Percentiles rank a stretch among this genome's conserved stretches.
These are phyloP conservation scores for Neodidymelliopsis sp. DNA, from an alignment of 2,329 filamentous ascomycete species.

Conservation along the genomic window DNA sequence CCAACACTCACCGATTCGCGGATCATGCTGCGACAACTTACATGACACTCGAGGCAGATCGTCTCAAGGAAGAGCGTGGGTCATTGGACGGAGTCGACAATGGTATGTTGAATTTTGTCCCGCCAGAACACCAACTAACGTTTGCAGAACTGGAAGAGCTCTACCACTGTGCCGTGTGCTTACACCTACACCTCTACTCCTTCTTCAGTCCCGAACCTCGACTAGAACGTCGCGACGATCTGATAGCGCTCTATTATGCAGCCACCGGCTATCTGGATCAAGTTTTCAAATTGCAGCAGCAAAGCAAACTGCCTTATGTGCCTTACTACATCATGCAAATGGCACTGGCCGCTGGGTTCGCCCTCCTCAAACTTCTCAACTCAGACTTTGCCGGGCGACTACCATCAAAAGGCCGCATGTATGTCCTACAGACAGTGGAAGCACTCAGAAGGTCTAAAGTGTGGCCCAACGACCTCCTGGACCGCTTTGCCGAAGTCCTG, in stretches of 20 bases:
- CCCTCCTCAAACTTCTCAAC: conserved; percentile 77
- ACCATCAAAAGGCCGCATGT: conserved; percentile 69
- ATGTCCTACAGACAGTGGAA: conserved; percentile 75
- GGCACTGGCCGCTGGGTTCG: conserved; percentile 81
- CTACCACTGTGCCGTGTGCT: conserved; percentile 74
- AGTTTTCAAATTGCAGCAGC: conserved; percentile 60
- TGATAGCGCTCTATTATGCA: conserved; percentile 78
- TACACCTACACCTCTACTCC: conserved; percentile 79
- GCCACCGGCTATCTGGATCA: conserved; percentile 72
- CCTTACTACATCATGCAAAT: conserved; percentile 85
- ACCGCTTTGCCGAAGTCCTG: conserved; percentile 82
- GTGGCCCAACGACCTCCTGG: conserved; percentile 78
- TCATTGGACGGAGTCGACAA: conserved; percentile 45
- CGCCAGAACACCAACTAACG: conserved; percentile 54
- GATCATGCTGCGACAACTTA: conserved; percentile 43
- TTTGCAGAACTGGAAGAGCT: conserved; percentile 58
- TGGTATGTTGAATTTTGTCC: conserved; percentile 26
- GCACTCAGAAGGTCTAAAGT: conserved; percentile 77
- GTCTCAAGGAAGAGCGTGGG: conserved; percentile 45
- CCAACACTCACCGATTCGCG: conserved; percentile 41
- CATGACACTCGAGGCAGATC: conserved; percentile 47
- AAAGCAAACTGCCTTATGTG: conserved; percentile 69
- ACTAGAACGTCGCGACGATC: conserved; percentile 64
- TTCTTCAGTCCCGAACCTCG: conserved; percentile 82
- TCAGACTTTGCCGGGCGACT: conserved; percentile 73